Conservation (phyloP, 75 land plant genomes). For the Selaginella tamariscina region DNA sequence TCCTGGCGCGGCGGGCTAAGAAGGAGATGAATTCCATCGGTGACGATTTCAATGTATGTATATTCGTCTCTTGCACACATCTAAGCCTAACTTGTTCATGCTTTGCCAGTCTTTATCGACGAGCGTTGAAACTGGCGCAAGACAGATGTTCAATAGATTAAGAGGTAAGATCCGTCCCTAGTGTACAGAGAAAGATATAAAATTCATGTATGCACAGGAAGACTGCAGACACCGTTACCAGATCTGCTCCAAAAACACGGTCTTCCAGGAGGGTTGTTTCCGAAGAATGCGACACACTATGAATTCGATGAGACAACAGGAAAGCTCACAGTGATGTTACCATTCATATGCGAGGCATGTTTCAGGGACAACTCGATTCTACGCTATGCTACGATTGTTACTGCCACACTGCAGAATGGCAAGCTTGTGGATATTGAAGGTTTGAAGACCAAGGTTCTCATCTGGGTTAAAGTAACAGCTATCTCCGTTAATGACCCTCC, state of each 20-base stretch:
- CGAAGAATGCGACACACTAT: conserved; percentile 78
- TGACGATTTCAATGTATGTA: conserved; percentile 12
- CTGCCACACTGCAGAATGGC: conserved; percentile 70
- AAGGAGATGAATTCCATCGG: conserved; percentile 11
- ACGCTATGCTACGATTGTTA: conserved; percentile 50
- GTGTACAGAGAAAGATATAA: neutral
- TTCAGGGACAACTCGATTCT: conserved; percentile 71
- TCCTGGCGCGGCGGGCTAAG: conserved; percentile 14
- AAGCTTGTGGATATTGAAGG: conserved; percentile 74
- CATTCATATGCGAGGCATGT: conserved; percentile 72
- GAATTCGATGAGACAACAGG: conserved; percentile 81
- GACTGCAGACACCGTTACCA: conserved; percentile 71
- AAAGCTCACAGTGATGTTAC: conserved; percentile 57
- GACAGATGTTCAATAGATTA: neutral
- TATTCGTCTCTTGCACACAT: neutral
- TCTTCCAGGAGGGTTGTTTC: conserved; percentile 73
- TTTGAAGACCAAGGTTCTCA: conserved; percentile 69
- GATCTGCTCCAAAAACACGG: conserved; percentile 69
- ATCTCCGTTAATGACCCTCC: conserved; percentile 35
- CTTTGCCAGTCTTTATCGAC: neutral
- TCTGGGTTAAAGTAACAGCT: conserved; percentile 73
- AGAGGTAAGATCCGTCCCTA: neutral
- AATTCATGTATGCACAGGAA: conserved; percentile 33
- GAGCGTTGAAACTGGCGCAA: neutral
- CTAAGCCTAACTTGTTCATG: neutral